Percentiles rank a stretch among this genome's conserved stretches.
phyloP scores from a whole-genome alignment of 345 rosid genomes.

The Gossypioides kirkii region DNA sequence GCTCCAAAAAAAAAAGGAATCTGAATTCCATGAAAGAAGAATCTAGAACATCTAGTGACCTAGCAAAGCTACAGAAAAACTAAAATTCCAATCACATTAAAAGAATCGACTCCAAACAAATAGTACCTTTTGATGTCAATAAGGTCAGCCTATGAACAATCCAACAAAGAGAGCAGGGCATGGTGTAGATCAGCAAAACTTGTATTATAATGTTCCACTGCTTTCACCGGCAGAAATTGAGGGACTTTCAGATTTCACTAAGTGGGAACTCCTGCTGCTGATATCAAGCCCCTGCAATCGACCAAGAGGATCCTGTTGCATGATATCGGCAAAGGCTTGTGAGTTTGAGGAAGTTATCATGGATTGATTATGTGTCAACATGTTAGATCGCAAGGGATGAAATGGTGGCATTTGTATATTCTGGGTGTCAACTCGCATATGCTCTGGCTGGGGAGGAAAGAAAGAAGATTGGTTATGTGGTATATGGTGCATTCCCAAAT shows the following conservation, averaged over 20 bases:
- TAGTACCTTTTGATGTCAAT: constrained; percentile 28
- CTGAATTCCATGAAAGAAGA: constrained; percentile 17
- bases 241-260: constrained; percentile 63
- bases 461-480: constrained; percentile 43
- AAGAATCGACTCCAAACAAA: constrained; percentile 30
- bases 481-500: constrained; percentile 61
- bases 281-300: constrained; percentile 83
- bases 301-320: constrained; percentile 65
- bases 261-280: constrained; percentile 48
- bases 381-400: constrained; percentile 45
- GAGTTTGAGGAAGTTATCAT: constrained; percentile 32
- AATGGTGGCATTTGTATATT: constrained; percentile 51
- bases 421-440: constrained; percentile 30
- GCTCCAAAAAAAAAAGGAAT: constrained; percentile 21
- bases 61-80: constrained; percentile 22
- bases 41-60: constrained; percentile 19
- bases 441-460: constrained; percentile 44
- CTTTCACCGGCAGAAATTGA: constrained; percentile 67
- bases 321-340: constrained; percentile 45
- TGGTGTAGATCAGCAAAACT: constrained; percentile 6
- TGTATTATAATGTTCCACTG: constrained; percentile 52
- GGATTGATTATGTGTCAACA: constrained; percentile 32
- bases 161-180: constrained; percentile 20
- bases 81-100: constrained; percentile 26
- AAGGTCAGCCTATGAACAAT: constrained; percentile 56